Evolutionary conservation across 768 basidiomycete species (phyloP).

Genomic region (Kwoniella bestiolae): DNA sequence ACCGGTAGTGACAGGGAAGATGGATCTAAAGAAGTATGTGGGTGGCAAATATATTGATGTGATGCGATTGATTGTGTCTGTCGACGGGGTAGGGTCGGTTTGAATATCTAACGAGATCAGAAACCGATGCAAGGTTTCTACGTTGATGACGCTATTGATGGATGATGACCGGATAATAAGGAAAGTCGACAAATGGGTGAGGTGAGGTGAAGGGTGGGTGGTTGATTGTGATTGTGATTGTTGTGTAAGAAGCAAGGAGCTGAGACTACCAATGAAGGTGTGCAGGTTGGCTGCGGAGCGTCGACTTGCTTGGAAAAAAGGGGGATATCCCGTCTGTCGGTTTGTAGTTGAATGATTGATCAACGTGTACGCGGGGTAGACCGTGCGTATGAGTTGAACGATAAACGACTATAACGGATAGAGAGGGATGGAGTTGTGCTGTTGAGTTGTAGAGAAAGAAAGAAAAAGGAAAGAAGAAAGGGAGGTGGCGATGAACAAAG

Average conservation of each 20-base stretch:
- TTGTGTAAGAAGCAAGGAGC: constrained; percentile 10
- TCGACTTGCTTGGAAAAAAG: neutral
- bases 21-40: neutral
- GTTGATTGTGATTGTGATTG: neutral
- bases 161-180: too few relatives aligned
- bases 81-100: neutral
- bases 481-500: constrained; percentile 7
- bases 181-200: constrained; percentile 3
- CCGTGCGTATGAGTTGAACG: constrained; percentile 4
- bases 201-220: neutral
- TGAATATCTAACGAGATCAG: neutral
- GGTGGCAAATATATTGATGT: constrained; percentile 2
- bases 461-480: constrained; percentile 5
- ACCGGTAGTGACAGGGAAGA: neutral
- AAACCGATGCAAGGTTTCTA: constrained; percentile 6
- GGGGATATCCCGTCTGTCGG: neutral
- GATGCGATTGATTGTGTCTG: neutral
- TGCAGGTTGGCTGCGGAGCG: constrained; percentile 16
- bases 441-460: constrained; percentile 1
- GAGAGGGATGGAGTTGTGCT: constrained; percentile 3
- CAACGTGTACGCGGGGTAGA: neutral
- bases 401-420: neutral
- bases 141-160: neutral
- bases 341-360: neutral
- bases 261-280: constrained; percentile 20